Percentiles rank a stretch among this genome's conserved stretches.
Conservation (phyloP, 2,329 filamentous ascomycete genomes). For the Mycosphaerella sp. region DNA sequence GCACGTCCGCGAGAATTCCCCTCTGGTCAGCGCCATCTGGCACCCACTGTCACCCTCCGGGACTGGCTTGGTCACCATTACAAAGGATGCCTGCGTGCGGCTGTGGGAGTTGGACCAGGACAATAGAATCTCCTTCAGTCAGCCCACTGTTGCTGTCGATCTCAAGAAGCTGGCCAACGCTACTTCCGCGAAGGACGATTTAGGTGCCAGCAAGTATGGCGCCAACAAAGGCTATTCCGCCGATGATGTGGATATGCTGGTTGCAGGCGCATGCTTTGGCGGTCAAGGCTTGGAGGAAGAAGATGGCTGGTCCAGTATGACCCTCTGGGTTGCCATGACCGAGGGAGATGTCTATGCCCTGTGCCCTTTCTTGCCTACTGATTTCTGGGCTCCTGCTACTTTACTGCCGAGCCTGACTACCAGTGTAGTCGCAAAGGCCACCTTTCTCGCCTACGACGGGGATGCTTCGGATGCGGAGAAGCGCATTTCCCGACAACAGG, state of each 20-base stretch:
- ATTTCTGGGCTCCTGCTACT: slow-evolving; percentile 67
- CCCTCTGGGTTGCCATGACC: slow-evolving; percentile 92
- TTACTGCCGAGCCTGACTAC: slow-evolving; percentile 77
- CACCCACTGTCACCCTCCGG: slow-evolving; percentile 83
- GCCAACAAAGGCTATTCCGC: slow-evolving; percentile 79
- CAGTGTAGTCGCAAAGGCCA: slow-evolving; percentile 68
- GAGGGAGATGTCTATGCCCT: slow-evolving; percentile 90
- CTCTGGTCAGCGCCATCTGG: slow-evolving; percentile 78
- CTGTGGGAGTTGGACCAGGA: slow-evolving; percentile 84
- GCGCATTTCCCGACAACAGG: slow-evolving; percentile 47
- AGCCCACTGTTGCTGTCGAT: slow-evolving; percentile 76
- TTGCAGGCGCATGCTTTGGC: slow-evolving; percentile 84
- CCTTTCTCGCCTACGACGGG: slow-evolving; percentile 38
- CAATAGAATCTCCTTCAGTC: slow-evolving; percentile 81
- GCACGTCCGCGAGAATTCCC: slow-evolving; percentile 78
- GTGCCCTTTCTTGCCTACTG: slow-evolving; percentile 79
- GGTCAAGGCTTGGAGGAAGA: slow-evolving; percentile 55
- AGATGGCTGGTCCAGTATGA: slow-evolving; percentile 84
- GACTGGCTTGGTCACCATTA: slow-evolving; percentile 78
- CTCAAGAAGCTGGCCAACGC: slow-evolving; percentile 84
- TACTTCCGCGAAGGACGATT: slow-evolving; percentile 72
- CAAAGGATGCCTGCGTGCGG: slow-evolving; percentile 77
- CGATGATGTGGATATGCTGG: slow-evolving; percentile 88
- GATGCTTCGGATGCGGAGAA: slow-evolving; percentile 42
- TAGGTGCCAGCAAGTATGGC: slow-evolving; percentile 66